A percentile compares a stretch with the other conserved stretches of the same genome.
These are phyloP conservation scores for Triglochin maritima DNA, from an alignment of 106 monocot species.

Conservation along the genomic window DNA sequence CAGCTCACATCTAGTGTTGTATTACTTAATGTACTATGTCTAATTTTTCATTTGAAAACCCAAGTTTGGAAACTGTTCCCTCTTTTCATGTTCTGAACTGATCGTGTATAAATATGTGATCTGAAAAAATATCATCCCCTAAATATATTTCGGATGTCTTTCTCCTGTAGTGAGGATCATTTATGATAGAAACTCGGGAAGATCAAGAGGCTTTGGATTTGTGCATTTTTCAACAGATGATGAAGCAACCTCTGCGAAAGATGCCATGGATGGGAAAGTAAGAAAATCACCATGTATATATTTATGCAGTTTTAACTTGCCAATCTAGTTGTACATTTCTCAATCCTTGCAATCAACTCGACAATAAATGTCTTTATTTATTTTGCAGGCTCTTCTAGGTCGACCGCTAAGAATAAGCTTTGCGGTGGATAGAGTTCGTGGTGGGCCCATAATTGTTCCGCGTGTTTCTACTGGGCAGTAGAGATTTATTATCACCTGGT, in stretches of 20 bases:
- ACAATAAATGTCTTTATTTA: neutral
- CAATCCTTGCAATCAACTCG: too few relatives aligned
- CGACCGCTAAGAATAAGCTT: slow-evolving; percentile 79
- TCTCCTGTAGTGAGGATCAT: slow-evolving; percentile 53
- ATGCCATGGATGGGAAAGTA: slow-evolving; percentile 98
- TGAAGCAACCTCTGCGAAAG: slow-evolving; percentile 61
- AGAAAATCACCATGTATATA: neutral
- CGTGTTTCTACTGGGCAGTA: slow-evolving; percentile 20
- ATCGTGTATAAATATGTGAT: too few relatives aligned
- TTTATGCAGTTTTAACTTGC: neutral
- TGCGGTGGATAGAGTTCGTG: slow-evolving; percentile 65
- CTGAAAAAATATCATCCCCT: too few relatives aligned
- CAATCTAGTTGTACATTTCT: too few relatives aligned
- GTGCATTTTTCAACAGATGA: slow-evolving; percentile 47
- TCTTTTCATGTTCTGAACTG: too few relatives aligned
- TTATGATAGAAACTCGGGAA: slow-evolving; percentile 85
- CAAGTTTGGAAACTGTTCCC: too few relatives aligned
- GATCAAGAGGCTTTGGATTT: slow-evolving; percentile 93
- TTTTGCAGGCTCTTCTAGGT: slow-evolving; percentile 56
- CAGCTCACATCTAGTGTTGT: too few relatives aligned
- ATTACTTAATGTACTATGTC: too few relatives aligned
- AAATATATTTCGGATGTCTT: too few relatives aligned
- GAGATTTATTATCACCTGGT: too few relatives aligned
- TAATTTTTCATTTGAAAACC: too few relatives aligned
- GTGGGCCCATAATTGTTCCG: slow-evolving; percentile 60